phyloP scores from a whole-genome alignment of 495 filamentous ascomycete genomes.

The Aspergillus nanangensis region DNA sequence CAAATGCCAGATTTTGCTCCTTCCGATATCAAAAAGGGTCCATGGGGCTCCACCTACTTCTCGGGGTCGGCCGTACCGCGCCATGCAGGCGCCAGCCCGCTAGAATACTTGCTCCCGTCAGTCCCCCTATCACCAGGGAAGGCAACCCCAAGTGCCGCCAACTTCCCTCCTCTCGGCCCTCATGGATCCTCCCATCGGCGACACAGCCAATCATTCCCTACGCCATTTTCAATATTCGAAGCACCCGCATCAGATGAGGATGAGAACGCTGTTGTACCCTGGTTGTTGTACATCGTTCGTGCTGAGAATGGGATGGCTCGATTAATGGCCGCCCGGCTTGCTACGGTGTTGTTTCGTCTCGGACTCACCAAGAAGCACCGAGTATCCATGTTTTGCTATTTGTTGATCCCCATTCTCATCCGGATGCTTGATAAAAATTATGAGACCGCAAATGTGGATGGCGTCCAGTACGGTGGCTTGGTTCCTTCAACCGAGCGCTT shows the following conservation, averaged over 20 bases:
- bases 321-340: constrained; percentile 73
- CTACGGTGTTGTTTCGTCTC: constrained; percentile 70
- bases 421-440: constrained; percentile 61
- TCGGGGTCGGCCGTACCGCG: constrained; percentile 42
- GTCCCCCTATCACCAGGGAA: constrained; percentile 31
- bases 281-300: constrained; percentile 71
- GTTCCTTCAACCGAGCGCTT: constrained; percentile 37
- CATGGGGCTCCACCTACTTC: constrained; percentile 42
- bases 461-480: constrained; percentile 34
- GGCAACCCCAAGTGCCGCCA: constrained; percentile 26
- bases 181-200: constrained; percentile 39
- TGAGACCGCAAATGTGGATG: constrained; percentile 34
- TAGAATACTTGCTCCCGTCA: constrained; percentile 60
- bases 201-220: constrained; percentile 35
- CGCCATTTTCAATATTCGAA: constrained; percentile 31
- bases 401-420: constrained; percentile 70
- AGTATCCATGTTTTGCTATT: constrained; percentile 56
- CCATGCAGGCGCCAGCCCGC: constrained; percentile 40
- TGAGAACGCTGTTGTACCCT: constrained; percentile 76
- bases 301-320: constrained; percentile 58
- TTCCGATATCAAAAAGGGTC: constrained; percentile 40
- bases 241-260: constrained; percentile 51
- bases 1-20: constrained; percentile 38
- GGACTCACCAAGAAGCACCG: constrained; percentile 60
- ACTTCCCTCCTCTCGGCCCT: constrained; percentile 57